These are phyloP conservation scores for Epithemia pelagica DNA, from an alignment of 108 stramenopile genomes.

Conservation along the genomic window DNA sequence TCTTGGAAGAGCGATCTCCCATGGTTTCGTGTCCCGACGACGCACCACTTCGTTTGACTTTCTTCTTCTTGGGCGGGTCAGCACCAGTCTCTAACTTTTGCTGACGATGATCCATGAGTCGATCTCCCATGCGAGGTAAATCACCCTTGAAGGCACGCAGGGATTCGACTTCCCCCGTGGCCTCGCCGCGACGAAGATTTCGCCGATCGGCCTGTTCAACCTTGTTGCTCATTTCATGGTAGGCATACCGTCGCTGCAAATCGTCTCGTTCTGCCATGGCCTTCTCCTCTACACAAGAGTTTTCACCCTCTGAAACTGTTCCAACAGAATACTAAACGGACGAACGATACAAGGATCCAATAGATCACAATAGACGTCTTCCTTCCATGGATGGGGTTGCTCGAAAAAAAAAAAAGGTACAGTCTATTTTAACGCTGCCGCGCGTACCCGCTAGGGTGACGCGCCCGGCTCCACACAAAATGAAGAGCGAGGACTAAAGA, in stretches of 20 bases:
- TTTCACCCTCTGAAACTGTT: no score
- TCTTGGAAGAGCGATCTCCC: not conserved
- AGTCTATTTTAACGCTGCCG: no score
- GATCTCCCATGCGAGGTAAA: slow-evolving; percentile 78
- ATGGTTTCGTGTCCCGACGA: slow-evolving; percentile 5
- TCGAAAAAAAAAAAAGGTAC: no score
- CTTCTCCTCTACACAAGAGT: no score
- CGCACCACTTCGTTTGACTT: not conserved
- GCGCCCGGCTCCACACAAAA: no score
- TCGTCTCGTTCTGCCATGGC: slow-evolving; percentile 87
- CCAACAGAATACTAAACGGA: no score
- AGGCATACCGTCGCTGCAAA: slow-evolving; percentile 84
- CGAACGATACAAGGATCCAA: no score
- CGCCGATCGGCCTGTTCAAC: slow-evolving; percentile 79
- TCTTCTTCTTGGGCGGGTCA: slow-evolving; percentile 6
- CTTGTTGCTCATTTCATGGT: slow-evolving; percentile 95
- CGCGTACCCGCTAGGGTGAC: no score
- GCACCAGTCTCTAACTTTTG: not conserved
- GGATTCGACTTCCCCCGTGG: slow-evolving; percentile 94
- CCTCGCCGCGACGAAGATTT: slow-evolving; percentile 44
- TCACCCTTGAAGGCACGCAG: slow-evolving; percentile 57
- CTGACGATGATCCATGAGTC: slow-evolving; percentile 23
- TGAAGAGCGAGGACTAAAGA: no score
- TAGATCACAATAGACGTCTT: no score
- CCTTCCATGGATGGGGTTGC: no score